Conservation (phyloP, 441 rosid species). For the Metrosideros polymorpha region DNA sequence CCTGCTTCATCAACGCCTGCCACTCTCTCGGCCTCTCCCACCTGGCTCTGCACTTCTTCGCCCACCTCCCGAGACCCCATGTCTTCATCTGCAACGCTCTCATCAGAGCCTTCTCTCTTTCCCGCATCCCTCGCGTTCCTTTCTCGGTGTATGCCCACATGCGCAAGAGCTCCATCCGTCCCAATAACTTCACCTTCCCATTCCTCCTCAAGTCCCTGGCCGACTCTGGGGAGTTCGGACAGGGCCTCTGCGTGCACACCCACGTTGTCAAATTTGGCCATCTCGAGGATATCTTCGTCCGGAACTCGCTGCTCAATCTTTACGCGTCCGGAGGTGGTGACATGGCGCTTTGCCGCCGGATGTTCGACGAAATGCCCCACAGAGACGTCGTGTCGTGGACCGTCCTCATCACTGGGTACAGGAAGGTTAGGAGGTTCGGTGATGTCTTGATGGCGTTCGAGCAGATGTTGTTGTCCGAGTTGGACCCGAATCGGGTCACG, state of each 20-base stretch:
- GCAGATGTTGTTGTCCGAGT: slow-evolving; percentile 35
- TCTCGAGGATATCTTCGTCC: slow-evolving; percentile 30
- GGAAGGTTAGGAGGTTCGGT: slow-evolving; percentile 16
- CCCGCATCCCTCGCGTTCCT: slow-evolving; percentile 27
- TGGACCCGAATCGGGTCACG: slow-evolving; percentile 43
- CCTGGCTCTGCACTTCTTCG: slow-evolving; percentile 14
- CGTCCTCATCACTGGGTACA: slow-evolving; percentile 35
- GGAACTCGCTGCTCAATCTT: slow-evolving; percentile 24
- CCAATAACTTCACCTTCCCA: slow-evolving; percentile 45
- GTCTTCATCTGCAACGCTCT: slow-evolving; percentile 45
- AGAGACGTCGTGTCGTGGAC: slow-evolving; percentile 63
- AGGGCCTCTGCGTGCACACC: slow-evolving; percentile 29
- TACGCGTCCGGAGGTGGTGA: slow-evolving; percentile 25
- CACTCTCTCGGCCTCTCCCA: slow-evolving; percentile 15
- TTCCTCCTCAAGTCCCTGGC: slow-evolving; percentile 45
- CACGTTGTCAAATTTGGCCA: slow-evolving; percentile 35
- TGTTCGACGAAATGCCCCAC: slow-evolving; percentile 47
- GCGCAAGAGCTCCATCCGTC: slow-evolving; percentile 15
- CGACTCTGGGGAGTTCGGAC: slow-evolving; percentile 17
- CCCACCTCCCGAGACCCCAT: slow-evolving; percentile 19
- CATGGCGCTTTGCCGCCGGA: slow-evolving; percentile 24
- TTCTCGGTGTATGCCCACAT: slow-evolving; percentile 25
- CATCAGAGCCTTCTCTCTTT: slow-evolving; percentile 35
- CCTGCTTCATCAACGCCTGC: slow-evolving; percentile 29
- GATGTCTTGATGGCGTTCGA: slow-evolving; percentile 47